Evolutionary conservation across 768 basidiomycete genomes (phyloP), one percentile per base, ranked within the genome.

Genomic region (Albatrellus ellisii): DNA sequence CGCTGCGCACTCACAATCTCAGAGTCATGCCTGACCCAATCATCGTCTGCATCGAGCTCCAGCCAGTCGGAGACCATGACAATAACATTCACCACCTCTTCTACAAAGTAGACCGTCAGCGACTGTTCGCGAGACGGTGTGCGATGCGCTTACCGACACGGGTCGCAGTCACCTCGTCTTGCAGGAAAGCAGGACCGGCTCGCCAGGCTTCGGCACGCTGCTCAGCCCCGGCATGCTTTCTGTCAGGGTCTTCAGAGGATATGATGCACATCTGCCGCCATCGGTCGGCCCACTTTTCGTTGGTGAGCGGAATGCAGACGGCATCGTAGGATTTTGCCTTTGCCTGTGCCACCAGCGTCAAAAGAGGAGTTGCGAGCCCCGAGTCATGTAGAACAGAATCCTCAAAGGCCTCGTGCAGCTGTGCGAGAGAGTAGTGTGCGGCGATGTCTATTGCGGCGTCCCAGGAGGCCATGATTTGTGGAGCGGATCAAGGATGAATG

Each of bases 1-100:
- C 14, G 17, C 41, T 10, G 25, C 32, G 39, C 35, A 69, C 83
- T 62, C 59, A 91, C 91, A 42, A 94, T 84, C 62, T 94, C 95
- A 34, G 90, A 83, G 56, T 99, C 95, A 53, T 94, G 88, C 34
- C 95, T 76, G 41, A 98, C 79, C 70, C 92, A 89, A 53, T 90
- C 88, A 60, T 97, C 91, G 0, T 74, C 64, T 6, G 88, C 80
- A 61, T 99, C 95, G 28, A 99, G 68, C 58, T 95, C 89, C 3
- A 99, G 69, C 95, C 95, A 99, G 42, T 92, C 87, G 2, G 91
- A 90, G 6, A 85, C 69, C 58, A 95, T 72, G 4, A 69, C 80
- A 11, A 86, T 75, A 27, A 84, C 63, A 21, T 69, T 69, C 45
- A 82, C 77, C 8, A 77, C 73, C 53, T 89, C 84, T 58, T 86